Conservation (phyloP, 176 grass and related monocot genomes). For the Triticum timopheevii region DNA sequence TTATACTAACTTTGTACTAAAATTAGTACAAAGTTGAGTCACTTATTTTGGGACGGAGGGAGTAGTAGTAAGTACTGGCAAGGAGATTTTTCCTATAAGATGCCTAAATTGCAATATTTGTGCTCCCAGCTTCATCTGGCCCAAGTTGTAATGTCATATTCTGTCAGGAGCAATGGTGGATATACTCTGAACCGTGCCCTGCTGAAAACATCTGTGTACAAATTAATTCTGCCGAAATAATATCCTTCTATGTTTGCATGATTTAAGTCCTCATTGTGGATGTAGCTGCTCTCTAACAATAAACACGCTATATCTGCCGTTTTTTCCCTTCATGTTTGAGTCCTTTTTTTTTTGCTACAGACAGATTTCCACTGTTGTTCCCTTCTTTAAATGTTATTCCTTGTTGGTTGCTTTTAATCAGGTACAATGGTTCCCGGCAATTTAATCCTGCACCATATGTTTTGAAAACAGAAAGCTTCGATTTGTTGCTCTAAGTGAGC, state of each 20-base stretch:
- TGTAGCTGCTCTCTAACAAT: not conserved
- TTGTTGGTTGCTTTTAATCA: not conserved
- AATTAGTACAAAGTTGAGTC: no score
- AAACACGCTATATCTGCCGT: not conserved
- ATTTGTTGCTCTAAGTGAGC: not conserved
- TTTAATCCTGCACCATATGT: not conserved
- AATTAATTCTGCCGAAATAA: not conserved
- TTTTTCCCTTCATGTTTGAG: not conserved
- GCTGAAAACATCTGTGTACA: not conserved
- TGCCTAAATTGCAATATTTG: not conserved
- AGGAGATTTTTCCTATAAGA: not conserved
- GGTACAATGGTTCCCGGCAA: not conserved
- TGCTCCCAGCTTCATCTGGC: not conserved
- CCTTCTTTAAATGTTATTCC: not conserved
- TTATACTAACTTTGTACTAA: no score
- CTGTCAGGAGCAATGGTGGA: not conserved
- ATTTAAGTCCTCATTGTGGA: not conserved
- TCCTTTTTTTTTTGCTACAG: not conserved
- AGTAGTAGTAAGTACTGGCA: not conserved
- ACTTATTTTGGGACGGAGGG: no score
- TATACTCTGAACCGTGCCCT: not conserved
- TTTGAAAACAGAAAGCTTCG: not conserved
- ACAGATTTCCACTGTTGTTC: not conserved
- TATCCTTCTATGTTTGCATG: not conserved
- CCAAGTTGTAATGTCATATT: not conserved